Conservation (phyloP, 169 alveolate genomes). For the Eimeria zaria region DNA sequence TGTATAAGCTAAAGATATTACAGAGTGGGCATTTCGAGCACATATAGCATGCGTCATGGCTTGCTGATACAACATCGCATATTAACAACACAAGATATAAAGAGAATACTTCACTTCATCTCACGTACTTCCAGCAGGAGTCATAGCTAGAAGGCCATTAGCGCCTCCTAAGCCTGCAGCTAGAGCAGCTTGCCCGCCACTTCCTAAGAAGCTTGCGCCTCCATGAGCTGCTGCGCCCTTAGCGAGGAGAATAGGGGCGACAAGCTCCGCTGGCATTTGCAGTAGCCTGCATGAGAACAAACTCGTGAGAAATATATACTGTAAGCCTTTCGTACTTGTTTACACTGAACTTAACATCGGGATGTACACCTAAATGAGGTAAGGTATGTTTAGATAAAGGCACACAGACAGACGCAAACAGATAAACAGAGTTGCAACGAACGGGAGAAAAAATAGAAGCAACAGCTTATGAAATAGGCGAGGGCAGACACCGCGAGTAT, state of each 20-base stretch:
- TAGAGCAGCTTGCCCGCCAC: neutral
- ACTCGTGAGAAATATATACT: neutral
- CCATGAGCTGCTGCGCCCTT: slow-evolving; percentile 12
- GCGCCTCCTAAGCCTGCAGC: neutral
- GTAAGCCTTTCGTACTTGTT: neutral
- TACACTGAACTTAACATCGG: neutral
- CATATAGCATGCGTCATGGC: no score
- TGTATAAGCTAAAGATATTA: no score
- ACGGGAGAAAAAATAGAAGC: no score
- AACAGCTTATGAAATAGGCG: no score
- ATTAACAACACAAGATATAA: neutral
- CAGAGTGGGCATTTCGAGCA: no score
- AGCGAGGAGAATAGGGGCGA: slow-evolving; percentile 36
- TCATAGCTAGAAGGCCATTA: neutral
- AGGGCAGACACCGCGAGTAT: no score
- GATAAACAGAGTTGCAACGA: no score
- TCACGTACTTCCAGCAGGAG: slow-evolving; percentile 4
- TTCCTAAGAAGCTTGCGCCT: neutral
- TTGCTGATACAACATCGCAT: no score
- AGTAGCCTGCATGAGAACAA: neutral
- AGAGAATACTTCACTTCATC: neutral
- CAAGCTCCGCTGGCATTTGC: slow-evolving; percentile 20
- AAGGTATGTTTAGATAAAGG: no score
- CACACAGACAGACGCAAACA: no score
- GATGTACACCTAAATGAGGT: no score